Base-by-base conservation (phyloP, 169 alveolate genomes). In the Neospora caninum region DNA sequence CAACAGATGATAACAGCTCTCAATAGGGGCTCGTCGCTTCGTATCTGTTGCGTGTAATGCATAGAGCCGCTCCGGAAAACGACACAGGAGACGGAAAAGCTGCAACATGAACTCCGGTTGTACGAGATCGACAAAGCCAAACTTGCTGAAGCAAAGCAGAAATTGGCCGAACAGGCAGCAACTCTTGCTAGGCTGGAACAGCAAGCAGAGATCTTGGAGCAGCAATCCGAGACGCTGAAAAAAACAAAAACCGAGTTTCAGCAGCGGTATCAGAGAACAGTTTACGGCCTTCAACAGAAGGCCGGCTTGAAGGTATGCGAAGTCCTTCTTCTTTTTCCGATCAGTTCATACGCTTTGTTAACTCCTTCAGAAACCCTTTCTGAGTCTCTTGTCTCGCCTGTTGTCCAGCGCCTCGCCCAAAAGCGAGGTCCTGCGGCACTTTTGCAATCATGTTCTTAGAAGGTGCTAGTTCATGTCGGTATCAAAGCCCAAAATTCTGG, bases 251-350 rank as follows among this genome's bases (percentile, higher is more conserved):
- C 80, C 70, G 80, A 41, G 34, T 42, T 58, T 13, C 53, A 58
- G 34, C 70, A 58, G 42, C 42, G 80, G 86, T 92, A 70, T 49
- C 94, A 92, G 49, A 36, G 42, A 38, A 41, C 86, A n/a, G 53
- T 80, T 18, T 92, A 92, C 69, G 91, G 53, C 9, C 91, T 80
- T 58, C 94, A 92, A 49, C 84, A 53, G 49, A 80, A 58, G 49
- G 86, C 87, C 38, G 58, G 94, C 49, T 43, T 80, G 70, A 80
- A 92, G 94, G 92, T 88, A 34, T 9, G 87, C 87, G 87, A n/a
- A 70, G 18, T 16, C 73, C 73, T 64, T 27, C 73, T 49, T 13
- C 0, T 49, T 49, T 49, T 49, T 49, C 18, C 27, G 18, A 0
- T 49, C 58, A 49, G 9, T 13, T 22, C 58, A 49, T 49, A 22